Conservation (phyloP, 495 filamentous ascomycete species). For the Lindgomyces ingoldianus region DNA sequence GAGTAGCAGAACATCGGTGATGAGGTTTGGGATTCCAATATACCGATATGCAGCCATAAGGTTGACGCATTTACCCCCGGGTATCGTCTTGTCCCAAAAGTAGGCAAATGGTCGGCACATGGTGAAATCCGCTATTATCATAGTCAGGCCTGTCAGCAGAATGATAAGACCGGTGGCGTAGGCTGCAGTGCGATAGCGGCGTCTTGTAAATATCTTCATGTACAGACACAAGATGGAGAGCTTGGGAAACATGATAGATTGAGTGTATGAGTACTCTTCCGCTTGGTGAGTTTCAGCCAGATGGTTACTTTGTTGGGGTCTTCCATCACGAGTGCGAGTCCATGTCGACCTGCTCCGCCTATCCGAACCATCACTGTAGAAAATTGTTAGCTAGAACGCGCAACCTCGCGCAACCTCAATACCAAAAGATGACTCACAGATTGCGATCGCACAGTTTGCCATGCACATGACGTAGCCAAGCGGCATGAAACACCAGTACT, state of each 20-base stretch:
- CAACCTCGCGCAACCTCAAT: too few species aligned
- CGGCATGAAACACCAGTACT: constrained; percentile 18
- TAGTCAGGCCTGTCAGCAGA: not conserved
- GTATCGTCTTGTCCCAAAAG: constrained; percentile 8
- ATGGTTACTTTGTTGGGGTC: not conserved
- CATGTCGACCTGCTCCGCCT: constrained; percentile 9
- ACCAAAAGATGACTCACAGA: not conserved
- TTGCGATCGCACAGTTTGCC: not conserved
- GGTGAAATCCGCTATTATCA: not conserved
- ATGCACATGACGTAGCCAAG: constrained; percentile 4
- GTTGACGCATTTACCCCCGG: not conserved
- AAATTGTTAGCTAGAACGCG: too few species aligned
- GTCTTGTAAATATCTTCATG: not conserved
- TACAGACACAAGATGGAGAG: not conserved
- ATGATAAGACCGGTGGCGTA: not conserved
- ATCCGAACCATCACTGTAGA: constrained; percentile 13
- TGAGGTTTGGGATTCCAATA: not conserved
- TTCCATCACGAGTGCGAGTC: not conserved
- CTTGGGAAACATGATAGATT: not conserved
- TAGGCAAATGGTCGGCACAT: constrained; percentile 4
- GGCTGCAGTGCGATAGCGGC: not conserved
- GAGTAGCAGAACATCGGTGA: constrained; percentile 10
- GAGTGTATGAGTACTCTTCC: not conserved
- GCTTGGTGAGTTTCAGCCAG: constrained; percentile 1
- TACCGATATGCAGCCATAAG: not conserved